Percentiles rank a stretch among this genome's conserved stretches.
phyloP scores from a whole-genome alignment of 2,329 filamentous ascomycete species.

The Fusarium austroafricanum region DNA sequence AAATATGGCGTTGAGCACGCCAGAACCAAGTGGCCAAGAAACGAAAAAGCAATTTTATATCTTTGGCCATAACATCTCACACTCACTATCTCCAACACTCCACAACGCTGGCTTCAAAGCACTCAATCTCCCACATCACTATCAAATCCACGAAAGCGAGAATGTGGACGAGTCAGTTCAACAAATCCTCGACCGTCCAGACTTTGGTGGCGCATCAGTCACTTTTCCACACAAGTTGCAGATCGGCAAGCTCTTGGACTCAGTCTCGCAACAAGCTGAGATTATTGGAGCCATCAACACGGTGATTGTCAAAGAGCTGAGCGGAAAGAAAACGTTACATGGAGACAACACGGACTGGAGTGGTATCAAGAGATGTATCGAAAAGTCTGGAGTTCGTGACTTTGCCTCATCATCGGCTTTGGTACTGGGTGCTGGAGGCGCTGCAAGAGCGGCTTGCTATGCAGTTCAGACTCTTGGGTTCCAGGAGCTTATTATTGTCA shows the following conservation, averaged over 20 bases:
- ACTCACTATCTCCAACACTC: slow-evolving; percentile 4
- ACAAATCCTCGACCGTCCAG: not conserved
- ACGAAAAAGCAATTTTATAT: slow-evolving; percentile 1
- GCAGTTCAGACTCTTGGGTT: not conserved
- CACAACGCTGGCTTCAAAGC: slow-evolving; percentile 2
- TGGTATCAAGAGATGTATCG: slow-evolving; percentile 6
- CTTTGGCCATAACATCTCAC: slow-evolving; percentile 11
- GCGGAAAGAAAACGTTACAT: not conserved
- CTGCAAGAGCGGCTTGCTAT: slow-evolving; percentile 12
- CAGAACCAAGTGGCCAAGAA: too few relatives aligned
- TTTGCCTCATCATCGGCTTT: not conserved
- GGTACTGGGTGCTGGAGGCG: not conserved
- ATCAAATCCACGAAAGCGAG: slow-evolving; percentile 11
- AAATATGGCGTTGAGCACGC: too few relatives aligned
- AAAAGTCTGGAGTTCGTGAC: not conserved
- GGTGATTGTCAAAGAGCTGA: not conserved
- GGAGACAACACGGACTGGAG: slow-evolving; percentile 19
- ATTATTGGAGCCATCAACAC: slow-evolving; percentile 8
- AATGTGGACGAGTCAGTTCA: slow-evolving; percentile 11
- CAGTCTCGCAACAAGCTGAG: not conserved
- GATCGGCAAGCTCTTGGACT: not conserved
- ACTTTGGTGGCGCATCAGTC: slow-evolving; percentile 8
- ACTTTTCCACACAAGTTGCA: slow-evolving; percentile 19
- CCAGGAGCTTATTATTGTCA: not conserved
- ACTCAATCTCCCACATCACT: not conserved